Conservation (phyloP, 805 yeast species). For the Teunomyces gatunensis region DNA sequence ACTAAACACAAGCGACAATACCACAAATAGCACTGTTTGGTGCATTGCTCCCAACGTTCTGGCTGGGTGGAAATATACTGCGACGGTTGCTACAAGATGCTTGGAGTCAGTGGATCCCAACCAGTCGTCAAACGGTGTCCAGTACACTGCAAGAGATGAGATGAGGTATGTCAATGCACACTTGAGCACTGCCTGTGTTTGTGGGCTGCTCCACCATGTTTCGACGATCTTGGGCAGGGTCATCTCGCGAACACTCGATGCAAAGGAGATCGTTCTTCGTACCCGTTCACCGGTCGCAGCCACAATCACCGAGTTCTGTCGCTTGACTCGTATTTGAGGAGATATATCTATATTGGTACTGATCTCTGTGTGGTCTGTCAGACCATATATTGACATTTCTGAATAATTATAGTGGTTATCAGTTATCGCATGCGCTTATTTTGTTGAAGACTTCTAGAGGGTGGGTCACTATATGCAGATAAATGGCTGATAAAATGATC, state of each 20-base stretch:
- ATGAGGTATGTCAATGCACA: slow-evolving; percentile 72
- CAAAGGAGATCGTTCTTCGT: slow-evolving; percentile 29
- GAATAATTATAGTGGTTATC: neutral
- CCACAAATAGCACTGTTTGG: slow-evolving; percentile 65
- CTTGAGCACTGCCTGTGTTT: slow-evolving; percentile 41
- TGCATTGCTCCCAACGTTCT: slow-evolving; percentile 78
- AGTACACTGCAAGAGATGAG: slow-evolving; percentile 73
- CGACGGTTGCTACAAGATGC: slow-evolving; percentile 78
- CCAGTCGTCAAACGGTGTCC: slow-evolving; percentile 44
- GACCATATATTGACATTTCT: neutral
- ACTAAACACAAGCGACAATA: slow-evolving; percentile 51
- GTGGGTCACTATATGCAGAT: neutral
- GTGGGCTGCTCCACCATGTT: neutral
- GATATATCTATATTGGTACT: neutral
- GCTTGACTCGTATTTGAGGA: neutral
- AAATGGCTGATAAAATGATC: neutral
- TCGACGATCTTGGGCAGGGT: neutral
- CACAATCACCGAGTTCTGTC: slow-evolving; percentile 34
- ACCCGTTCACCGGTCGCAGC: slow-evolving; percentile 40
- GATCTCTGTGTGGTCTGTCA: neutral
- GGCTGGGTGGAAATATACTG: slow-evolving; percentile 83
- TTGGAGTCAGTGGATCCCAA: slow-evolving; percentile 71
- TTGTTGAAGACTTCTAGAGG: neutral
- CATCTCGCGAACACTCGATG: neutral
- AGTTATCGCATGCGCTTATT: neutral